These are phyloP conservation scores for Glycyrrhiza uralensis DNA, from an alignment of 306 rosid genomes.

Conservation along the genomic window DNA sequence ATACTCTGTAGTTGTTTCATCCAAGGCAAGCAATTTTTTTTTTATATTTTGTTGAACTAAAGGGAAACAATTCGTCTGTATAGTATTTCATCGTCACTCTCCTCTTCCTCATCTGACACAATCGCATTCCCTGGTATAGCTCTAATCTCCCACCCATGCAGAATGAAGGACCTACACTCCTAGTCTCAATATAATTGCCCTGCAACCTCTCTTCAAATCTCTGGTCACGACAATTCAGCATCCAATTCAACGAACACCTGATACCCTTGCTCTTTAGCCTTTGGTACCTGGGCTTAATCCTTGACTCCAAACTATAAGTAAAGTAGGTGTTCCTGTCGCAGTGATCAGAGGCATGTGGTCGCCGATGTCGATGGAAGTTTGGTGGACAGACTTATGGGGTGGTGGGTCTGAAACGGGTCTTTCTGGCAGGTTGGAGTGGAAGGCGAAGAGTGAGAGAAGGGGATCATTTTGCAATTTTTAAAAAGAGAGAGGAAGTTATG, in stretches of 20 bases:
- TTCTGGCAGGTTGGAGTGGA: no score
- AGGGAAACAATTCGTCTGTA: slow-evolving; percentile 66
- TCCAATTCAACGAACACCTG: slow-evolving; percentile 70
- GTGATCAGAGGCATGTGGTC: no score
- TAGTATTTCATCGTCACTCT: slow-evolving; percentile 63
- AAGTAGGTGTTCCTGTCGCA: no score
- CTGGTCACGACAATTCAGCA: slow-evolving; percentile 76
- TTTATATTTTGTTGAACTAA: slow-evolving; percentile 5
- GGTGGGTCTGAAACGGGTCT: no score
- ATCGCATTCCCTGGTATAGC: slow-evolving; percentile 56
- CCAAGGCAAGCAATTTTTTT: neutral
- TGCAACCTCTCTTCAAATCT: slow-evolving; percentile 87
- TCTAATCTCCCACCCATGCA: slow-evolving; percentile 76
- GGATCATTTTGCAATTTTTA: no score
- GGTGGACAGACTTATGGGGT: no score
- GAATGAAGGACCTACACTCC: slow-evolving; percentile 62
- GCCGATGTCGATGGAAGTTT: no score
- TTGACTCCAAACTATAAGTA: slow-evolving; percentile 83
- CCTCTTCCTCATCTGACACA: slow-evolving; percentile 75
- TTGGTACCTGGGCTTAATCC: slow-evolving; percentile 77
- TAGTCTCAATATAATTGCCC: slow-evolving; percentile 72
- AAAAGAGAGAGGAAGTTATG: no score
- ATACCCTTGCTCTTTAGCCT: no score
- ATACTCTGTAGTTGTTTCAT: neutral
- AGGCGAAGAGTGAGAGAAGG: no score